Evolutionary conservation across 129 eudicot species (phyloP), one percentile per base, ranked within the genome.

Genomic region (carrot (Daucus carota)): DNA sequence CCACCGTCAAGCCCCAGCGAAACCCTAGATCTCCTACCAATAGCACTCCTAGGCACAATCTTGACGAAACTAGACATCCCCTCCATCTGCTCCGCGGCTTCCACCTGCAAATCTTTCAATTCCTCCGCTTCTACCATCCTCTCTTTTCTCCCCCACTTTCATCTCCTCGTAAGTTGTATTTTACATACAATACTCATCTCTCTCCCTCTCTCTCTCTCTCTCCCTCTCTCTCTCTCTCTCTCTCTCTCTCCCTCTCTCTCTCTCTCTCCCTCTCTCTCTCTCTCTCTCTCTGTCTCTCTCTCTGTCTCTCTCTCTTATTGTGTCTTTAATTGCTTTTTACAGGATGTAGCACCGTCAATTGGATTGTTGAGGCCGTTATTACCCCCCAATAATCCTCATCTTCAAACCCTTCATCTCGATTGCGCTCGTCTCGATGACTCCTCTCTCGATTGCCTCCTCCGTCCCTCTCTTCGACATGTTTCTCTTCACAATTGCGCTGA

Each of bases 41-140:
- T 86, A n/a, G 97, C 93, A 31, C 47, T 94, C 24, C 63, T 91
- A 12, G 92, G 88, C 29, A 83, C 97, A 20, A 87, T 94, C 33
- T 83, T 94, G 85, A 77, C 87, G 4, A 94, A 94, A 77, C 88
- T 94, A 48, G 99, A 94, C 77, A 84, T 94, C 38, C 80, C 94
- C 2, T 95, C 97, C 31, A 91, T 95, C 81, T 89, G 90, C 78
- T 87, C 99, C 75, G 75, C 86, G 32, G 92, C 92, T 14, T 81
- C 91, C 72, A 91, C 97, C 44, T 91, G 89, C 87, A 84, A 75
- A 78, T 50, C 80, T 80, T 81, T 90, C 86, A 83, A 72, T 33
- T 46, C 83, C 45, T 91, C 92, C 85, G 83, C 96, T 59, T 77
- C 85, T 11, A 81, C 82, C 17, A 83, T 84, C 89, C 88, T 89